Evolutionary conservation across 768 basidiomycete genomes (phyloP).

Genomic region (Dentipellis fragilis): DNA sequence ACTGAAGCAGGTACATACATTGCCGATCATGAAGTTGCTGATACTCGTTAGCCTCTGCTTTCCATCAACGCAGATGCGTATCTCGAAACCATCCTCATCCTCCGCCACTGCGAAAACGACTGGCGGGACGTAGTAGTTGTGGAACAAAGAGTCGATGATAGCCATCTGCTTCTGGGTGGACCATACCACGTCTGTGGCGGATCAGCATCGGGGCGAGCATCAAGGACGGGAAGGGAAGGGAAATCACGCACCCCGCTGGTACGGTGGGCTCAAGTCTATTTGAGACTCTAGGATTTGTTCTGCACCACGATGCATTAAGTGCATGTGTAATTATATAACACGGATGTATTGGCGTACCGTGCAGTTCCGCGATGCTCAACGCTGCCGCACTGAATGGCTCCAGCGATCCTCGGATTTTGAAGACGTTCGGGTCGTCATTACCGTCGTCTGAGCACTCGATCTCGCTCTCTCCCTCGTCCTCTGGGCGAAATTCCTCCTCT

Average conservation of each 20-base stretch:
- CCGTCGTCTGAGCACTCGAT: slow-evolving; percentile 6
- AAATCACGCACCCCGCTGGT: slow-evolving; percentile 52
- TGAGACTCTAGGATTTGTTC: slow-evolving; percentile 57
- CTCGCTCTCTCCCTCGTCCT: not conserved
- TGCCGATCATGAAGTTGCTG: slow-evolving; percentile 61
- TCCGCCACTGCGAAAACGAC: slow-evolving; percentile 52
- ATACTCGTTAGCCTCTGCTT: slow-evolving; percentile 77
- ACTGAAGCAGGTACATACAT: slow-evolving; percentile 29
- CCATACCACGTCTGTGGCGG: slow-evolving; percentile 62
- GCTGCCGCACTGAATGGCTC: slow-evolving; percentile 11
- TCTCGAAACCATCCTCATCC: slow-evolving; percentile 27
- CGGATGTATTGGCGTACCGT: slow-evolving; percentile 12
- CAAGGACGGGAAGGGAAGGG: not conserved
- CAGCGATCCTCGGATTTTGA: slow-evolving; percentile 16
- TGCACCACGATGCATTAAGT: slow-evolving; percentile 15
- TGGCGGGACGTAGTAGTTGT: slow-evolving; percentile 74
- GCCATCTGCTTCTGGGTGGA: slow-evolving; percentile 62
- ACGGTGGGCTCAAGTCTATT: slow-evolving; percentile 62
- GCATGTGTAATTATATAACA: not conserved
- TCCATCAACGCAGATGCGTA: slow-evolving; percentile 60
- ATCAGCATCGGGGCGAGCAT: not conserved
- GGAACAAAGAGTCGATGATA: slow-evolving; percentile 67
- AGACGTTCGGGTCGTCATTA: slow-evolving; percentile 5
- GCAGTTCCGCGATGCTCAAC: slow-evolving; percentile 16
- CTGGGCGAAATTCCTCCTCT: too few relatives aligned